Base-by-base conservation (phyloP, 306 rosid species). In the Notholithocarpus densiflorus region DNA sequence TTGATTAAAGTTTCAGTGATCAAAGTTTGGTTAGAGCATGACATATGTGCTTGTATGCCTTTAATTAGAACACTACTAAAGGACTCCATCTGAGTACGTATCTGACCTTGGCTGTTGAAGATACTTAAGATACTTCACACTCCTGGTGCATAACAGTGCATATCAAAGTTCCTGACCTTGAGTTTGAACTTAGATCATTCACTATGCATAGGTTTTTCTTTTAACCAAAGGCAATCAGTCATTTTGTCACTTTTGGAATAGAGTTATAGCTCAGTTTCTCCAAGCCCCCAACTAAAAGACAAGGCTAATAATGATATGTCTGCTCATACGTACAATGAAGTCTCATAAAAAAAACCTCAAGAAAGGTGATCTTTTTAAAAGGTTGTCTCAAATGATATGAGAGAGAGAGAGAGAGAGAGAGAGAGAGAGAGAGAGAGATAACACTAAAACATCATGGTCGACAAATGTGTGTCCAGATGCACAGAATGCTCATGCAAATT, bases 311-410 rank as follows among this genome's bases (percentile, higher is more conserved):
- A 85, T 76, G 73, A 55, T 55, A 12, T 80, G 80, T 75, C 88
- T 62, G 19, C 80, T 70, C 83, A 74, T 77, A 69, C 81, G 80
- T 84, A 82, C 79, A 80, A 19, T 27, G 57, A 34, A 77, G 77
- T 73, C 64, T 27, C 29, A 52, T 72, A 54, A 72, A 54, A 54
- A 72, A 79, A 78, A 51, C 75, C 73, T 40, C 53, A 37, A 52
- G 56, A 68, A 57, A 68, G 21, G 32, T 53, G 5, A 70, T 60
- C 56, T 75, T 78, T 74, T 68, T 56, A 34, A 83, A 71, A 54
- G 64, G 79, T 13, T 54, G 78, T 64, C 57, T 71, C 27, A 4
- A 70, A 70, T 70, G 26, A 37, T 56, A 18, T 54, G 21, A 14
- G 4, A 17, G 48, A 65, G 48, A 31, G 71, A 26, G 70, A 62